phyloP scores from a whole-genome alignment of 2,329 filamentous ascomycete species.

The Pestalotiopsis sp. region DNA sequence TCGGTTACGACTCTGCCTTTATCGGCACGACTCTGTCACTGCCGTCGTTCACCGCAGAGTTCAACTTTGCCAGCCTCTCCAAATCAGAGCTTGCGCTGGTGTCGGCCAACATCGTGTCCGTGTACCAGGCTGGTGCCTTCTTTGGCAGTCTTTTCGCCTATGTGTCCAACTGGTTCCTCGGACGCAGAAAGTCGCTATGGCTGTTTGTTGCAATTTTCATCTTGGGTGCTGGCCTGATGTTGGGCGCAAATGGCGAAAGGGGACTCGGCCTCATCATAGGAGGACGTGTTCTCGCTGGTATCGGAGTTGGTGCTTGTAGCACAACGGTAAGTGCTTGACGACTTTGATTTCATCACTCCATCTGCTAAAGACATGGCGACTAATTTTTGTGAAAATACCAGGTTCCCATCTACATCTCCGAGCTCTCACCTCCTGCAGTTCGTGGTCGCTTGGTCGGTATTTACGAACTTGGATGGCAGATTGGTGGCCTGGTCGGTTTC shows the following conservation, averaged over 20 bases:
- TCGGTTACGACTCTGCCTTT: slow-evolving; percentile 72
- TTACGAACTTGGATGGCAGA: slow-evolving; percentile 68
- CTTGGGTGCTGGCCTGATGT: slow-evolving; percentile 72
- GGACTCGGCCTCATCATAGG: slow-evolving; percentile 67
- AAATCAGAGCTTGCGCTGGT: slow-evolving; percentile 55
- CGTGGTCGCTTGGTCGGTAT: slow-evolving; percentile 67
- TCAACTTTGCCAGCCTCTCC: slow-evolving; percentile 59
- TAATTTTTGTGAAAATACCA: not conserved
- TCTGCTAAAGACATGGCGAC: not conserved
- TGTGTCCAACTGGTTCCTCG: slow-evolving; percentile 65
- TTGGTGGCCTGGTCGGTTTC: slow-evolving; percentile 65
- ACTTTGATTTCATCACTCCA: not conserved
- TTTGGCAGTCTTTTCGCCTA: slow-evolving; percentile 77
- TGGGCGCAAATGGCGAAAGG: slow-evolving; percentile 62
- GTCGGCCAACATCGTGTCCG: slow-evolving; percentile 76
- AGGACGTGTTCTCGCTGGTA: slow-evolving; percentile 64
- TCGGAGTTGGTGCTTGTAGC: slow-evolving; percentile 65
- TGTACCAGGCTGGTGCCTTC: slow-evolving; percentile 83
- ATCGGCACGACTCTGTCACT: slow-evolving; percentile 77
- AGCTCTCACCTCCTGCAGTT: slow-evolving; percentile 63
- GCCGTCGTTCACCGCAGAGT: slow-evolving; percentile 70
- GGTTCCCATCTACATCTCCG: slow-evolving; percentile 57
- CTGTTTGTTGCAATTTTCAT: slow-evolving; percentile 66
- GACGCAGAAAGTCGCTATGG: slow-evolving; percentile 66
- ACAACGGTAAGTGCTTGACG: slow-evolving; percentile 38